These are phyloP conservation scores for Starmerella stigmatis DNA, from an alignment of 805 yeast genomes.

Conservation along the genomic window DNA sequence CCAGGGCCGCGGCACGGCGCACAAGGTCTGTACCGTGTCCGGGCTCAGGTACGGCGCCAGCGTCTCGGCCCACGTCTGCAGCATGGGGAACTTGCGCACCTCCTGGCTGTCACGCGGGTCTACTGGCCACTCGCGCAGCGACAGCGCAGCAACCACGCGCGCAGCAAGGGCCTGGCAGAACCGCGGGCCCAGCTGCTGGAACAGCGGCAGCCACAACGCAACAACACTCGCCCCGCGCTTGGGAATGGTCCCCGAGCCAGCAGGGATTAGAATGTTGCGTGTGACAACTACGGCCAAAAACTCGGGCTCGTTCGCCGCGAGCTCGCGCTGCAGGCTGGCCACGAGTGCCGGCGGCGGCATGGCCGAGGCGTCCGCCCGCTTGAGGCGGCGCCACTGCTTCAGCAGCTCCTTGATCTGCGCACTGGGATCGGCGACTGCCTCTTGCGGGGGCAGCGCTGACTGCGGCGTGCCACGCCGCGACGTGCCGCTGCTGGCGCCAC, in stretches of 20 bases:
- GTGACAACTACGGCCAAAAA: constrained; percentile 18
- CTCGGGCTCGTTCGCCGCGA: constrained; percentile 6
- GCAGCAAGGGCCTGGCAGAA: constrained; percentile 9
- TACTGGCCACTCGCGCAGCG: constrained; percentile 21
- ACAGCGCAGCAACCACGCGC: constrained; percentile 7
- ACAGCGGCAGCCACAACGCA: constrained; percentile 22
- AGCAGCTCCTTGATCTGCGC: constrained; percentile 32
- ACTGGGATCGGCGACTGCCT: neutral
- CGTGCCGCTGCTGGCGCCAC: no score
- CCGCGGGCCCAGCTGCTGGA: constrained; percentile 12
- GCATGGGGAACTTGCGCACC: constrained; percentile 8
- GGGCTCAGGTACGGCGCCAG: constrained; percentile 9
- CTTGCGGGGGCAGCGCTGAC: no score
- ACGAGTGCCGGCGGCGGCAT: constrained; percentile 7
- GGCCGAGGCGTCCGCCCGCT: constrained; percentile 39
- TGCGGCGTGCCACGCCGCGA: no score
- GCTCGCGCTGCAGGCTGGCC: constrained; percentile 1
- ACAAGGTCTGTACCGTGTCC: neutral
- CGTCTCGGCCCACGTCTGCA: constrained; percentile 21
- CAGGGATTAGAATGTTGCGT: constrained; percentile 22
- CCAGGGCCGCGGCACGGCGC: constrained; percentile 25
- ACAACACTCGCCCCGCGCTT: constrained; percentile 11
- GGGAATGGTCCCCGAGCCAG: constrained; percentile 6
- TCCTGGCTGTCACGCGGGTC: neutral
- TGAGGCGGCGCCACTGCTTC: constrained; percentile 38